Evolutionary conservation across 2,329 filamentous ascomycete species (phyloP).

Genomic region (Elsinoe fawcettii): DNA sequence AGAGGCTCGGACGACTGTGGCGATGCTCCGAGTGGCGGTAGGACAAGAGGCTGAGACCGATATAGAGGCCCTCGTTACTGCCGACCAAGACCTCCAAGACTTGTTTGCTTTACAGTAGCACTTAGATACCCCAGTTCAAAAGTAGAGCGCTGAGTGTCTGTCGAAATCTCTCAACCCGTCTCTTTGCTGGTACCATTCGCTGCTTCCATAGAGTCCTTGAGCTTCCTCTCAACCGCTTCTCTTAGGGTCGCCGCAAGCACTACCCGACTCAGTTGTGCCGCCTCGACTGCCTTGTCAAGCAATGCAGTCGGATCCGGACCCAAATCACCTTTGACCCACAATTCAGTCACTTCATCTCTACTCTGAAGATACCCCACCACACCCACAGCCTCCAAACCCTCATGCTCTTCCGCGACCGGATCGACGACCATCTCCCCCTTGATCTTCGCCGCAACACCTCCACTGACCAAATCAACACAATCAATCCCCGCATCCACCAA

Average conservation of each 20-base stretch:
- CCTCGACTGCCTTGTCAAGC: constrained; percentile 56
- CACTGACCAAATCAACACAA: constrained; percentile 81
- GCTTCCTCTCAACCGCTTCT: constrained; percentile 43
- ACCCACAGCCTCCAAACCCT: constrained; percentile 69
- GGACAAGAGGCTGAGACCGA: constrained; percentile 24
- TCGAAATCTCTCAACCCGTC: background rate
- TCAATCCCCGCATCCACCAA: constrained; percentile 93
- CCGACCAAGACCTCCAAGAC: constrained; percentile 24
- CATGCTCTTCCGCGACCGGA: constrained; percentile 73
- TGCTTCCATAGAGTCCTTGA: background rate
- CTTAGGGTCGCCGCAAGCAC: constrained; percentile 55
- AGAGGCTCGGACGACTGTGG: constrained; percentile 21
- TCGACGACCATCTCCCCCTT: constrained; percentile 59
- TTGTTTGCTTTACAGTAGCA: constrained; percentile 20
- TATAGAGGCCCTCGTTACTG: constrained; percentile 22
- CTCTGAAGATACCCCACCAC: constrained; percentile 82
- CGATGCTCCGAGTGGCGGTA: constrained; percentile 23
- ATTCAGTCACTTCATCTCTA: constrained; percentile 83
- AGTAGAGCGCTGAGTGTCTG: background rate
- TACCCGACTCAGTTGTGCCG: constrained; percentile 50
- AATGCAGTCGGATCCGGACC: constrained; percentile 44
- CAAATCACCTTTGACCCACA: constrained; percentile 80
- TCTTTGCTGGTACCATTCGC: background rate
- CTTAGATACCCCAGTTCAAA: background rate
- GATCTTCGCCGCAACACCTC: constrained; percentile 79